Evolutionary conservation across 1,139 yeast genomes (phyloP).

Genomic region (Taphrina communis): DNA sequence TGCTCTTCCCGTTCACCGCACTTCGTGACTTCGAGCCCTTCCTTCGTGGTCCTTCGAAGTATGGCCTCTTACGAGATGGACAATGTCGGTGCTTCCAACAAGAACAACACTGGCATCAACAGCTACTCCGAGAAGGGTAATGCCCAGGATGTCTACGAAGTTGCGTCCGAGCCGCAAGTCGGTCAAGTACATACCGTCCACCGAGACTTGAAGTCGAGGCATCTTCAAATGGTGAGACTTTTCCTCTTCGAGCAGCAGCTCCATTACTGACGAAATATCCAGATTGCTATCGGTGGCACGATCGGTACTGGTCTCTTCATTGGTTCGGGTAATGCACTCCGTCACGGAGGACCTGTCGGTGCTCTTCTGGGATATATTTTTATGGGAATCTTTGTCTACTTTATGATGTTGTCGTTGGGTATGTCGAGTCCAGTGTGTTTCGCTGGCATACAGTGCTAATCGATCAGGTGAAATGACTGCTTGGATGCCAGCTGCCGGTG

Average conservation of each 20-base stretch:
- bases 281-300: conserved; percentile 46
- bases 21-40: neutral
- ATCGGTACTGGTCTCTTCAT: conserved; percentile 55
- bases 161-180: conserved; percentile 16
- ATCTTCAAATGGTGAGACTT: conserved; percentile 43
- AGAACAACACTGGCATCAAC: conserved; percentile 2
- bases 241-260: neutral
- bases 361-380: conserved; percentile 68
- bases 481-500: conserved; percentile 43
- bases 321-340: conserved; percentile 62
- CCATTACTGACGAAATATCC: neutral
- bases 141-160: conserved; percentile 11
- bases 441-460: neutral
- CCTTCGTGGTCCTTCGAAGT: neutral
- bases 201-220: conserved; percentile 45
- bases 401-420: conserved; percentile 69
- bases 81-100: conserved; percentile 2
- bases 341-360: conserved; percentile 74
- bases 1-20: neutral
- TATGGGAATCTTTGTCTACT: conserved; percentile 68
- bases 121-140: conserved; percentile 16
- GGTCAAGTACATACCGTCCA: conserved; percentile 47
- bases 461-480: conserved; percentile 55
- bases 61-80: conserved; percentile 13
- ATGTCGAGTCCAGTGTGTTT: neutral